Percentiles rank a stretch among this genome's conserved stretches.
phyloP scores from a whole-genome alignment of 1,284 basidiomycete species.

The Mycena citricolor region DNA sequence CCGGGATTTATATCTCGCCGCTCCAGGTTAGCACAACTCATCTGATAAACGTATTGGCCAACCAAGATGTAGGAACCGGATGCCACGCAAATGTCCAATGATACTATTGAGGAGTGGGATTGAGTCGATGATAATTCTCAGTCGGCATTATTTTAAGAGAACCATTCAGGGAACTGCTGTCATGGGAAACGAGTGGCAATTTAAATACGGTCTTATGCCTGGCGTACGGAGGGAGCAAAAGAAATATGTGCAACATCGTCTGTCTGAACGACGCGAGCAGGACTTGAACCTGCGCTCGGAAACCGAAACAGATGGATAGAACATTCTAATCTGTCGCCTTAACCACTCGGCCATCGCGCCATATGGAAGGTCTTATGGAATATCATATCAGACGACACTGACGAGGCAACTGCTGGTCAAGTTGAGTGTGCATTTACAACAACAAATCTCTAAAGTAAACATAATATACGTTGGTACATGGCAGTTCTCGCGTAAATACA shows the following conservation, averaged over 20 bases:
- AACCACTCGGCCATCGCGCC: slow-evolving; percentile 19
- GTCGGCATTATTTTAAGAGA: slow-evolving; percentile 7
- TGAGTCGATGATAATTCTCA: slow-evolving; percentile 11
- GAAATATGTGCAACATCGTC: no score
- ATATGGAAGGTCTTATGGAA: neutral
- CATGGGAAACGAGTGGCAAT: no score
- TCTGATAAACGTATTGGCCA: neutral
- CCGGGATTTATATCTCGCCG: slow-evolving; percentile 50
- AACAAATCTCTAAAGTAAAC: neutral
- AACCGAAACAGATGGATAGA: slow-evolving; percentile 23
- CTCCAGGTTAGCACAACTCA: neutral
- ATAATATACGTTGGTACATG: no score
- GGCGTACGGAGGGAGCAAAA: slow-evolving; percentile 6
- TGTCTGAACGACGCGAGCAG: slow-evolving; percentile 31
- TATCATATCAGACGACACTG: neutral
- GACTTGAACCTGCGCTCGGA: slow-evolving; percentile 30
- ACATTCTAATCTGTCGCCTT: slow-evolving; percentile 20
- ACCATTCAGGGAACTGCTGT: no score
- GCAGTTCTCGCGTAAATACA: no score
- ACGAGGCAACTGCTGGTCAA: neutral
- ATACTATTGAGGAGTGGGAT: slow-evolving; percentile 57
- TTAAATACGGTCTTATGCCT: no score
- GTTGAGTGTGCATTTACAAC: neutral
- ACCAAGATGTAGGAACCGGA: neutral
- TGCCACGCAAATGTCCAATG: slow-evolving; percentile 40